Conservation (phyloP, 176 grass and related monocot species). For the Aegilops speltoides region DNA sequence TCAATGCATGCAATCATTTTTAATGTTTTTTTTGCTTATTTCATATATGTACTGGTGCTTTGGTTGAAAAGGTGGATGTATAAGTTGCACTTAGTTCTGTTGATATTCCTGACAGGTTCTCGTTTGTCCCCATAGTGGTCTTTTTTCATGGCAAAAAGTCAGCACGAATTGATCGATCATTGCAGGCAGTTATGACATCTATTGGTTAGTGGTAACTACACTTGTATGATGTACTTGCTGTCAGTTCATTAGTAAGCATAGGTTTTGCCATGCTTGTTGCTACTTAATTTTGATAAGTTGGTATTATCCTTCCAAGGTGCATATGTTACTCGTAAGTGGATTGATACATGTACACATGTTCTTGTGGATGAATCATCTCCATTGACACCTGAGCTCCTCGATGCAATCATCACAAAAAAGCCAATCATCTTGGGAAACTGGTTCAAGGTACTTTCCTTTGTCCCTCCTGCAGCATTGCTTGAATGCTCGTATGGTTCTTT, state of each 20-base stretch:
- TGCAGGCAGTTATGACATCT: constrained; percentile 66
- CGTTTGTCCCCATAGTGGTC: constrained; percentile 60
- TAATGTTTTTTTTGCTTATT: neutral
- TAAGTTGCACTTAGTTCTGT: neutral
- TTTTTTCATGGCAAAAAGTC: constrained; percentile 59
- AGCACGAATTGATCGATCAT: constrained; percentile 41
- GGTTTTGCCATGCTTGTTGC: neutral
- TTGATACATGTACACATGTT: constrained; percentile 77
- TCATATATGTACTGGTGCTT: neutral
- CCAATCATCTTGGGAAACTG: constrained; percentile 63
- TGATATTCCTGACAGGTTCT: constrained; percentile 59
- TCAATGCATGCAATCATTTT: neutral
- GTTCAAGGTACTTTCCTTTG: constrained; percentile 64
- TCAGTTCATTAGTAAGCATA: neutral
- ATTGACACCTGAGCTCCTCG: constrained; percentile 67
- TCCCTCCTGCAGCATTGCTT: neutral
- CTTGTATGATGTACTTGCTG: constrained; percentile 24
- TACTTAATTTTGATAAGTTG: constrained; percentile 3
- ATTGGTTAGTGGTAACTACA: constrained; percentile 62
- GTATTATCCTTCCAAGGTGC: constrained; percentile 52
- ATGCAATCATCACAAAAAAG: constrained; percentile 76
- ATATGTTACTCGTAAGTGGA: constrained; percentile 73
- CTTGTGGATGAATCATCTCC: constrained; percentile 76
- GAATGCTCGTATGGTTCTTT: constrained; percentile 1
- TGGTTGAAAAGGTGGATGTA: constrained; percentile 6